A percentile compares a stretch with the other conserved stretches of the same genome.
phyloP scores from a whole-genome alignment of 139 green algal species.

The Chlorella ohadii region DNA sequence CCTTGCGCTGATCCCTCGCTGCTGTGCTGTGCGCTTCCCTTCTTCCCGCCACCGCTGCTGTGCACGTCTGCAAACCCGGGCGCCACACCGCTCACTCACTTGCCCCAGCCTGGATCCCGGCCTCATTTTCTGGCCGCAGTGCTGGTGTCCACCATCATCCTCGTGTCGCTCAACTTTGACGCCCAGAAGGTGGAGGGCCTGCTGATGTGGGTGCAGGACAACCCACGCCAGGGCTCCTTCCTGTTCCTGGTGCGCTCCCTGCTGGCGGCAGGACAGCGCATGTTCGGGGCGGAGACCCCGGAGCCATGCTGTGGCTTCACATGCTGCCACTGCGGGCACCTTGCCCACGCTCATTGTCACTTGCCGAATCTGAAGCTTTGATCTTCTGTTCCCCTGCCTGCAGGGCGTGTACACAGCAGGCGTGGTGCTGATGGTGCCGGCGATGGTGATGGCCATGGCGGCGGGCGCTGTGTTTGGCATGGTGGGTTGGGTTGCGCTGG shows the following conservation, averaged over 20 bases:
- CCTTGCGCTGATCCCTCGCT: too few species aligned
- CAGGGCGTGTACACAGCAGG: conserved; percentile 48
- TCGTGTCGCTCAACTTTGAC: conserved; percentile 39
- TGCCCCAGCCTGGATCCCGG: neutral
- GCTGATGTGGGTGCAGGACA: conserved; percentile 51
- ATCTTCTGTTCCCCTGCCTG: too few species aligned
- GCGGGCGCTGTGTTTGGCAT: conserved; percentile 66
- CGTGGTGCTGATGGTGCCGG: conserved; percentile 64
- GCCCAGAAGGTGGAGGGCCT: conserved; percentile 34
- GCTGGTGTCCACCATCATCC: conserved; percentile 29
- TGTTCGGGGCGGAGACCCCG: too few species aligned
- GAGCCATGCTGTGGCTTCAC: too few species aligned
- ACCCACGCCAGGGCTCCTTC: conserved; percentile 34
- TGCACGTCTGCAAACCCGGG: too few species aligned
- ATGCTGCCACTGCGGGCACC: too few species aligned
- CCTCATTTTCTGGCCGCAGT: neutral
- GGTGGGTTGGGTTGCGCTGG: too few species aligned
- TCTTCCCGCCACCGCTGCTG: too few species aligned
- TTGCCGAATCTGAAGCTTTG: too few species aligned
- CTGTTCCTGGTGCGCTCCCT: conserved; percentile 27
- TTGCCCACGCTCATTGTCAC: too few species aligned
- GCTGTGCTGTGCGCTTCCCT: too few species aligned
- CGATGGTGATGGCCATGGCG: conserved; percentile 60
- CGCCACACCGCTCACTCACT: too few species aligned
- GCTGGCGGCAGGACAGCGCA: neutral